These are phyloP conservation scores for Hirsutella rhossiliensis DNA, from an alignment of 2,329 filamentous ascomycete genomes.

Conservation along the genomic window DNA sequence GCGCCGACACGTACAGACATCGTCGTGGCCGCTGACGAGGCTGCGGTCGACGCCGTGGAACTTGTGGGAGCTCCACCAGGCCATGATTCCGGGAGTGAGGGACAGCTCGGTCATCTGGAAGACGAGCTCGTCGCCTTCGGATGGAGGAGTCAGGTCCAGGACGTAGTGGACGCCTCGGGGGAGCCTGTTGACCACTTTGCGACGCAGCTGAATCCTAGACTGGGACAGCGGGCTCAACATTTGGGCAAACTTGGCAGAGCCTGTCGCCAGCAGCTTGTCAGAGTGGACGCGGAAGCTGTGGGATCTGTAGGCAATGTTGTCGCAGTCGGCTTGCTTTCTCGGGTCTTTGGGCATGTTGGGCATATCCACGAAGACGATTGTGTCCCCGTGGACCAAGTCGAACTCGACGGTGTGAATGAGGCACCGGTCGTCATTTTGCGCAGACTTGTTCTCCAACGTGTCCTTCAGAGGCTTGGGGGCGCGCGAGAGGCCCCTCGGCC, in stretches of 20 bases:
- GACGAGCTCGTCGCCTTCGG: slow-evolving; percentile 50
- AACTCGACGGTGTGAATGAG: slow-evolving; percentile 13
- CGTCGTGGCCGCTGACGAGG: slow-evolving; percentile 28
- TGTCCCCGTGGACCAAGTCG: slow-evolving; percentile 26
- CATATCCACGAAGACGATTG: slow-evolving; percentile 30
- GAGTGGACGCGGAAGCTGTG: slow-evolving; percentile 32
- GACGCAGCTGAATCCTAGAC: slow-evolving; percentile 23
- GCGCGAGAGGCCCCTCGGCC: not conserved
- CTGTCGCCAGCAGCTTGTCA: slow-evolving; percentile 30
- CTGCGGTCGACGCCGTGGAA: slow-evolving; percentile 18
- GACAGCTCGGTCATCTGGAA: slow-evolving; percentile 46
- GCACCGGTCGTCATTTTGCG: slow-evolving; percentile 14
- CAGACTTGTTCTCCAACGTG: slow-evolving; percentile 6
- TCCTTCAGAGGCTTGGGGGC: not conserved
- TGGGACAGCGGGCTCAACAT: slow-evolving; percentile 31
- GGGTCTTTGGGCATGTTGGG: slow-evolving; percentile 10
- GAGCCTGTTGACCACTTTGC: slow-evolving; percentile 20
- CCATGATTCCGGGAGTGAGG: slow-evolving; percentile 40
- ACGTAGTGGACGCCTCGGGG: slow-evolving; percentile 40
- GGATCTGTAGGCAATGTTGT: slow-evolving; percentile 18
- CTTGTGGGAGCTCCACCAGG: slow-evolving; percentile 35
- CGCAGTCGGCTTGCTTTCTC: slow-evolving; percentile 18
- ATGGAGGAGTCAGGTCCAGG: slow-evolving; percentile 50
- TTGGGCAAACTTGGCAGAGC: slow-evolving; percentile 32
- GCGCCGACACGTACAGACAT: slow-evolving; percentile 21